A percentile compares a stretch with the other conserved stretches of the same genome.
Evolutionary conservation across 805 yeast species (phyloP).

Genomic region (Kodamaea lidongshanica): DNA sequence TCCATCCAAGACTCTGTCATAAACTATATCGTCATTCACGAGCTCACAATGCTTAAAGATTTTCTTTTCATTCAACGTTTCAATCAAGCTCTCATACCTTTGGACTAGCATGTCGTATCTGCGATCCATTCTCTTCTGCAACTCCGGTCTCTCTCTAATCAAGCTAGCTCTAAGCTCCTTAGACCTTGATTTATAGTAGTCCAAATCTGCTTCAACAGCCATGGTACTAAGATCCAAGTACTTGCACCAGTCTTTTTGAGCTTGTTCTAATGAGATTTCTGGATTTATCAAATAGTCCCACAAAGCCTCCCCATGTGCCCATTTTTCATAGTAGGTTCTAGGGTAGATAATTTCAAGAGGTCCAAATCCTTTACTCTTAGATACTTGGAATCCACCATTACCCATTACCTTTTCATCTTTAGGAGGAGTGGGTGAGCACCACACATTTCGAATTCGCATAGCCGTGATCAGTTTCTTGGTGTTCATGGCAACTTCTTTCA

Average conservation of each 20-base stretch:
- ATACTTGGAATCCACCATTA: slow-evolving; percentile 29
- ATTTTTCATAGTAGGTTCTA: slow-evolving; percentile 18
- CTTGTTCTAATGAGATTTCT: background rate
- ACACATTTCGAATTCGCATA: slow-evolving; percentile 20
- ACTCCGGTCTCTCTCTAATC: slow-evolving; percentile 5
- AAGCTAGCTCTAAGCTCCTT: background rate
- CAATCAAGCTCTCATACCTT: slow-evolving; percentile 11
- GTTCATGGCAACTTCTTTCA: slow-evolving; percentile 26
- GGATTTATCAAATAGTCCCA: slow-evolving; percentile 29
- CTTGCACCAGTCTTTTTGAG: slow-evolving; percentile 9
- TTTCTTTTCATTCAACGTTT: slow-evolving; percentile 13
- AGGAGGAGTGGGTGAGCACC: slow-evolving; percentile 18
- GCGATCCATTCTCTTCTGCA: slow-evolving; percentile 10
- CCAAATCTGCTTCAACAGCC: slow-evolving; percentile 5
- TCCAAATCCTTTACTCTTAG: slow-evolving; percentile 24
- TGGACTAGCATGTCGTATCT: slow-evolving; percentile 11
- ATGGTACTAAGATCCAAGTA: slow-evolving; percentile 9
- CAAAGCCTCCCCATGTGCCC: slow-evolving; percentile 25
- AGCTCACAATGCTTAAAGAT: slow-evolving; percentile 33
- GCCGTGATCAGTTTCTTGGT: slow-evolving; percentile 24
- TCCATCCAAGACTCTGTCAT: slow-evolving; percentile 1
- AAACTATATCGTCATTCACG: slow-evolving; percentile 11
- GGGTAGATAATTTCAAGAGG: slow-evolving; percentile 26
- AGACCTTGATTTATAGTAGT: background rate
- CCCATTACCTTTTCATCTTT: slow-evolving; percentile 7